Conservation (phyloP, 805 yeast species). For the Ogataea philodendri region DNA sequence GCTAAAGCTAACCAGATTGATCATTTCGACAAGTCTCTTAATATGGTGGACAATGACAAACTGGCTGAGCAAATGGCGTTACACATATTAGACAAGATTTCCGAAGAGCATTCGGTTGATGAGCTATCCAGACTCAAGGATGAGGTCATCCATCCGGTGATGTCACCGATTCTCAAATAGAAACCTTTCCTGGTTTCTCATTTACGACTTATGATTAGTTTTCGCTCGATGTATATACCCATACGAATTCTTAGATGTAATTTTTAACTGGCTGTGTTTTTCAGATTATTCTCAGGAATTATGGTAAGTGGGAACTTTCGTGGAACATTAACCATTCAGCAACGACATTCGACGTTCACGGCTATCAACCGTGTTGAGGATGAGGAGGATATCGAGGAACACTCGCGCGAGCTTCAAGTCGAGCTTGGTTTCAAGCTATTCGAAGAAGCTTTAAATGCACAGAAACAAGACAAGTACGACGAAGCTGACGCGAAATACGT, state of each 20-base stretch:
- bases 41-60: conserved; percentile 28
- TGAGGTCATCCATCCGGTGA: conserved; percentile 24
- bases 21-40: conserved; percentile 29
- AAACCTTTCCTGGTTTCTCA: conserved; percentile 5
- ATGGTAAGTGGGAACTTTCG: conserved; percentile 7
- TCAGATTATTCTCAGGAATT: conserved; percentile 3
- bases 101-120: conserved; percentile 31
- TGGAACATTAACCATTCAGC: background rate
- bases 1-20: conserved; percentile 34
- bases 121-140: conserved; percentile 30
- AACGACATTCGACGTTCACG: conserved; percentile 58
- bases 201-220: conserved; percentile 5
- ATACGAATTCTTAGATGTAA: background rate
- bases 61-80: conserved; percentile 37
- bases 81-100: conserved; percentile 30
- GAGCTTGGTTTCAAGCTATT: conserved; percentile 81
- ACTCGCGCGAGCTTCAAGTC: conserved; percentile 84
- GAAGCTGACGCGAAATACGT: conserved; percentile 57
- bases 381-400: conserved; percentile 80
- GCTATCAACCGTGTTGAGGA: conserved; percentile 81
- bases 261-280: conserved; percentile 7
- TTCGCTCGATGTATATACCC: conserved; percentile 5
- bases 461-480: conserved; percentile 47
- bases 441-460: conserved; percentile 64
- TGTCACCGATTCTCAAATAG: conserved; percentile 18